Percentiles rank a stretch among this genome's conserved stretches.
Evolutionary conservation across 2,329 filamentous ascomycete genomes (phyloP).

Genomic region (Nemania sp.): DNA sequence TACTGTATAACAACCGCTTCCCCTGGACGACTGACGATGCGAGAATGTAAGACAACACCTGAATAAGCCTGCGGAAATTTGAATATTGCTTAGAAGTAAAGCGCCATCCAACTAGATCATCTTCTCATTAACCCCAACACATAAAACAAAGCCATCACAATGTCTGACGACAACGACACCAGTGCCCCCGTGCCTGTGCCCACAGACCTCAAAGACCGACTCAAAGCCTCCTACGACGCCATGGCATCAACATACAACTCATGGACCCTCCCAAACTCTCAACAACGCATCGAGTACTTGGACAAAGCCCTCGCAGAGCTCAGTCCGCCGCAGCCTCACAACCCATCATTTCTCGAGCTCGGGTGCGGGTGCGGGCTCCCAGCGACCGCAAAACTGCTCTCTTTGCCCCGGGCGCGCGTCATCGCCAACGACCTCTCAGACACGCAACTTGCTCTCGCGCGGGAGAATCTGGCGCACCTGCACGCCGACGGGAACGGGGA

Average conservation of each 20-base stretch:
- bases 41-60: too few species aligned
- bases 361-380: conserved; percentile 48
- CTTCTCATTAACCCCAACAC: too few species aligned
- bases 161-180: too few species aligned
- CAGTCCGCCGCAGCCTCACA: background rate
- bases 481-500: conserved; percentile 10
- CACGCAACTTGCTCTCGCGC: conserved; percentile 42
- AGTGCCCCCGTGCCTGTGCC: background rate
- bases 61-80: too few species aligned
- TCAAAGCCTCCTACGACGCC: conserved; percentile 45
- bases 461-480: conserved; percentile 29
- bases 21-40: too few species aligned
- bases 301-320: conserved; percentile 39
- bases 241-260: conserved; percentile 46
- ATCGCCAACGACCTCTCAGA: conserved; percentile 48
- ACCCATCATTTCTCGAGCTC: conserved; percentile 43
- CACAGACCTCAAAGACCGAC: conserved; percentile 43
- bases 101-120: too few species aligned
- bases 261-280: conserved; percentile 43
- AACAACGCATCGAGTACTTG: conserved; percentile 42
- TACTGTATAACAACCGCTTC: too few species aligned
- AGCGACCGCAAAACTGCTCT: conserved; percentile 41
- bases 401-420: conserved; percentile 30
- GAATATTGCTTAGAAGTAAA: too few species aligned
- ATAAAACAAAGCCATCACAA: too few species aligned